Evolutionary conservation across 345 rosid genomes (phyloP), one percentile per base, ranked within the genome.

Genomic region (Fremontodendron californicum): DNA sequence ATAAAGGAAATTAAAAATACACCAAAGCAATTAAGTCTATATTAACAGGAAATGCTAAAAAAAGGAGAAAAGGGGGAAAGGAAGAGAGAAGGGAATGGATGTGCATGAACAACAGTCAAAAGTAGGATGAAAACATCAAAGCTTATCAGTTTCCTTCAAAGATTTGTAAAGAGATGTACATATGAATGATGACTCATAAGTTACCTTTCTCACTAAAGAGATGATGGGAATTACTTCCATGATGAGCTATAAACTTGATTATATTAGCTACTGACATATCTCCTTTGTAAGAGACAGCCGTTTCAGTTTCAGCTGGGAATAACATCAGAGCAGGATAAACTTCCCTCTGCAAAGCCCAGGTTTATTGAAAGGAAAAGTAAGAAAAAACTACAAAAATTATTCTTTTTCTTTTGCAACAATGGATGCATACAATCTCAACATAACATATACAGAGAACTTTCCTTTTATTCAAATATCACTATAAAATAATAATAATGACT

Each of bases 291-390:
- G 88, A 75, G 74, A 90, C 37, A 52, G 86, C 84, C 35, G 79
- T 78, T 84, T 88, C 88, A 71, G 84, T 86, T 78, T 88, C 91
- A 16, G 92, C 93, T 57, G 98, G 99, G 86, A 93, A 95, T 54
- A 95, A 81, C 79, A 90, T 54, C 76, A 95, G 84, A 80, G 92
- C 68, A 66, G 99, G 99, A 90, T 87, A 95, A 64, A 88, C 86
- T 80, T 93, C 97, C 78, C 91, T 87, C 98, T 95, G 94, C 90
- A 87, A 18, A 37, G 37, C 46, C 75, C 62, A 81, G 16, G 73
- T 48, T 69, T 6, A 76, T 46, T n/a, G 63, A 51, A 70, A 25
- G 29, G 29, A 72, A 27, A 31, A 18, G 3, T 48, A 13, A 15
- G 8, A 10, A 27, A 27, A 69, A 16, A 46, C 21, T 19, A 39